Evolutionary conservation across 1,139 yeast genomes (phyloP), one percentile per base, ranked within the genome.

Genomic region (Kurtzmaniella quercitrusa): DNA sequence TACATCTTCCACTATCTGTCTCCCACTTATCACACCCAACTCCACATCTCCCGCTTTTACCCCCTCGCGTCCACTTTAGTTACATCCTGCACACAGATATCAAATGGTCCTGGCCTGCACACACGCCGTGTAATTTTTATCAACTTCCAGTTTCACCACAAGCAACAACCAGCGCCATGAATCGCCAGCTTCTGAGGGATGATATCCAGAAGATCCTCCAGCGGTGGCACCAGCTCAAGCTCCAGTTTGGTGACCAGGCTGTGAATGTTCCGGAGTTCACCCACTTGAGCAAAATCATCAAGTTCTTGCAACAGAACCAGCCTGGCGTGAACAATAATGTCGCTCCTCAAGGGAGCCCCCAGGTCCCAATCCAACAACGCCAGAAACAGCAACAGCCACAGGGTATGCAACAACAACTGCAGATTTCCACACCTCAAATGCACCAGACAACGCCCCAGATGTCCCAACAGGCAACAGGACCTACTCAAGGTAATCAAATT

Each of bases 241-340:
- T 71, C 44, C 84, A 81, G 54, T 79, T 69, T 54, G 86, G 87
- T n/a, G 85, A 80, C 40, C 79, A 75, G 50, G 87, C 82, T 1
- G 72, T 73, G 10, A 77, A 75, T 48, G 78, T 79, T 29, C 82
- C 82, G 14, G 87, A 82, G 60, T 82, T 77, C 57, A 71, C 76
- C 38, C 81, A 78, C 49, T 70, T 81, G 51, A 77, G 82, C 37
- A 80, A 75, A 52, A 66, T 79, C 43, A 65, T 81, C 48, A 77
- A 77, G 54, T 70, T 67, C 42, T 75, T 81, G 46, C 82, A 81
- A 40, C 60, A 58, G 43, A 57, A 51, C 40, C 65, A 60, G 41
- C 58, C 57, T 33, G 21, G 38, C n/a, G 29, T 24, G 11, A 39
- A 36, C 38, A 36, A 19, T 21, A 15, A 15, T 3, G 24, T 8